Evolutionary conservation across 495 filamentous ascomycete species (phyloP), one percentile per base, ranked within the genome.

Genomic region (Aspergillus ellipticus): DNA sequence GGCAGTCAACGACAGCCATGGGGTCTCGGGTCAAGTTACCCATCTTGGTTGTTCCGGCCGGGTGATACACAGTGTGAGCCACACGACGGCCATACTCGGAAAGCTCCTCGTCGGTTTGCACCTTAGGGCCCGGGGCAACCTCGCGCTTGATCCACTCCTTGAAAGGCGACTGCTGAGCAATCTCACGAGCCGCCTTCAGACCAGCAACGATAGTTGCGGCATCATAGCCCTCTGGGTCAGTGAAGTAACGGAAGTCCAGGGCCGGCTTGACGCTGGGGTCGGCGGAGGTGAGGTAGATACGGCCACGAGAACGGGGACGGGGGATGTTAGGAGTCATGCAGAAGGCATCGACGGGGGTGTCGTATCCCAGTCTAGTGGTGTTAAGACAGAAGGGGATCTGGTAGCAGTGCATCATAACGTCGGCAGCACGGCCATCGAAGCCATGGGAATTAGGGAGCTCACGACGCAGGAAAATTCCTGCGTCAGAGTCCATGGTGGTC

Each of bases 251-350:
- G 83, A 94, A 94, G 71, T 94, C 89, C 43, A 94, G 77, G 10
- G 88, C 85, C 16, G 89, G 89, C 66, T 92, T 91, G 58, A 88
- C 82, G 37, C 63, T 77, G 0, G 89, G 87, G 63, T 92, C 85
- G 6, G 81, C 68, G 21, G 84, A 87, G 28, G 83, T 88, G 49
- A 94, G 78, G 66, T 84, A 91, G 26, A 94, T 64, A 33, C 82
- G 79, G 48, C 89, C 89, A 21, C 85, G 80, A 24, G 85, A 89
- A n/a, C 86, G 80, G 16, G 89, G 87, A 4, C 88, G 85, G 6
- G 89, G 89, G 61, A 92, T 94, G 71, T 94, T 94, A 57, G 89
- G 89, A 47, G 89, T 92, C 89, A 94, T 92, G 80, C 89, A 92
- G 73, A 94, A 94, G 51, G 89, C 89, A 64, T 92, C 82, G 28